These are phyloP conservation scores for Naganishia sp. DNA, from an alignment of 1,284 basidiomycete species.

Conservation along the genomic window DNA sequence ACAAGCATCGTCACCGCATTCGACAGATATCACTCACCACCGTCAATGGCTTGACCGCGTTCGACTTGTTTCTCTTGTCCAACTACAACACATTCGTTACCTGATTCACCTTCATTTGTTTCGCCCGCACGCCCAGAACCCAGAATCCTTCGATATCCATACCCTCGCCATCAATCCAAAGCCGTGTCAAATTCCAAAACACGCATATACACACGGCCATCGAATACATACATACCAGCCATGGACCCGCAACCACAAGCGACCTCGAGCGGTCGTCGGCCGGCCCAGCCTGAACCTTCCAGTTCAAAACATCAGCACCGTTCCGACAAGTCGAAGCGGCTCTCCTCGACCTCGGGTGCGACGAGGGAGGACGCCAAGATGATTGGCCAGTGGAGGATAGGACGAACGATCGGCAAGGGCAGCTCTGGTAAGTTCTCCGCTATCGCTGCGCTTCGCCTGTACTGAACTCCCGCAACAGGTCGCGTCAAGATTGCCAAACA, in stretches of 20 bases:
- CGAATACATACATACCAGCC: not conserved
- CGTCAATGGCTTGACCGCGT: not conserved
- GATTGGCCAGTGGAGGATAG: conserved; percentile 92
- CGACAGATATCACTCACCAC: no score
- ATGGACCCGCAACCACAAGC: conserved; percentile 18
- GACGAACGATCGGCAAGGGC: conserved; percentile 88
- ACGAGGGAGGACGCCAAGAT: conserved; percentile 54
- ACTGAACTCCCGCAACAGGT: conserved; percentile 57
- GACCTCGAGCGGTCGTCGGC: conserved; percentile 17
- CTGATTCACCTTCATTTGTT: conserved; percentile 10
- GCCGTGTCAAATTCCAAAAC: not conserved
- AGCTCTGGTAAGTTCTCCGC: conserved; percentile 67
- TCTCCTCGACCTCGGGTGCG: conserved; percentile 21
- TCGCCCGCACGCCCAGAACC: conserved; percentile 5
- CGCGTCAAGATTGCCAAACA: conserved; percentile 88
- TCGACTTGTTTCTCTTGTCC: not conserved
- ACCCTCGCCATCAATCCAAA: not conserved
- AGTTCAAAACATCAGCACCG: conserved; percentile 8
- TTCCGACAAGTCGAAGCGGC: conserved; percentile 17
- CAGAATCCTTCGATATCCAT: conserved; percentile 9
- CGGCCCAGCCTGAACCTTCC: conserved; percentile 17
- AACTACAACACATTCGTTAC: conserved; percentile 24
- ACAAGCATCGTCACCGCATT: no score
- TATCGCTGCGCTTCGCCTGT: not conserved
- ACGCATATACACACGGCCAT: not conserved